Base-by-base conservation (phyloP, 2,329 filamentous ascomycete genomes). In the Chlorencoelia australis region DNA sequence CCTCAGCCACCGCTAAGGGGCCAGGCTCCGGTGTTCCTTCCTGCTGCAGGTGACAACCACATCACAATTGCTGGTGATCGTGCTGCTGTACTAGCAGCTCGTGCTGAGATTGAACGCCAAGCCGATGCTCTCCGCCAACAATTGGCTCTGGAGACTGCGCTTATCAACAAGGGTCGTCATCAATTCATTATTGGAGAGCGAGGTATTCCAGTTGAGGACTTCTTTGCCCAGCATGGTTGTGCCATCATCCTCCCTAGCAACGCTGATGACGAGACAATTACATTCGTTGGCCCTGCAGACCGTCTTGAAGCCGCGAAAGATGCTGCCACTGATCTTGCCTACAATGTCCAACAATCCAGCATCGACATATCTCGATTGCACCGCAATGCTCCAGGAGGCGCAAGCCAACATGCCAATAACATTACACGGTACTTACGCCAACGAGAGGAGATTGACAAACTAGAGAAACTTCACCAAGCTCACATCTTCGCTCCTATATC, bases 101-200 rank as follows among this genome's bases (percentile, higher is more conserved):
- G 82, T 40, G 76, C 80, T 28, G 78, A 84, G 52, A 82, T 96
- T 47, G 87, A 95, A 60, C 76, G 77, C 32, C 74, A 80, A 40
- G 85, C 79, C 5, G 74, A 80, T 43, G 73, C 89, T 54, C 72
- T 98, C 15, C 35, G 35, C 21, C 35, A 38, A 22, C 80, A 27
- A 67, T 91, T 32, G 77, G n/a, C n/a, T n/a, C 91, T 49, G 80
- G 22, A 25, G 13, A 25, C 93, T 59, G 67, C 87, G 27, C 74
- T 81, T 5, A 85, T 96, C 49, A 82, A 89, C 59, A 80, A 81
- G 44, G 86, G 85, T 32, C 79, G 86, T 34, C 91, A 96, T 58
- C 88, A 94, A 58, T 96, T 95, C 66, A 91, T 98, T 54, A 79
- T 94, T 45, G 89, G 89, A 34, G 79, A 89, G 43, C 74, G 79